Evolutionary conservation across 2,329 filamentous ascomycete genomes (phyloP).

Genomic region (Furcasterigmium furcatum): DNA sequence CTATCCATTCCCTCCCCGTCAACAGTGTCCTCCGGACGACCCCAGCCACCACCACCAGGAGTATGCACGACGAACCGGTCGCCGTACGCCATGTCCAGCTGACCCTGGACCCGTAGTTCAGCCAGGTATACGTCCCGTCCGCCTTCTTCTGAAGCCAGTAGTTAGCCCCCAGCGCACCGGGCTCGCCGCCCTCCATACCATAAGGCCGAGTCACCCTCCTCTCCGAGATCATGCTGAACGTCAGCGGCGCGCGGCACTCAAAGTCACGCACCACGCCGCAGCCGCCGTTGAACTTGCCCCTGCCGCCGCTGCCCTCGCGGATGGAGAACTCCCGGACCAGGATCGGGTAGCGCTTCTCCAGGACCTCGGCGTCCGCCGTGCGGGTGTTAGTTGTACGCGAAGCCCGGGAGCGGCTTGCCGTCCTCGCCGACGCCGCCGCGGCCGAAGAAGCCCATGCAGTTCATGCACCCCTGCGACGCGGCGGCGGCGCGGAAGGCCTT

Average conservation of each 20-base stretch:
- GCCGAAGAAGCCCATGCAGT: slow-evolving; percentile 26
- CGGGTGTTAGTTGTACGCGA: slow-evolving; percentile 31
- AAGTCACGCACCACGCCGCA: not conserved
- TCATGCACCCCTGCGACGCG: slow-evolving; percentile 42
- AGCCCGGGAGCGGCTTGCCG: slow-evolving; percentile 17
- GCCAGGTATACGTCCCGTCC: not conserved
- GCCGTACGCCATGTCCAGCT: not conserved
- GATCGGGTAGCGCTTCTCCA: slow-evolving; percentile 28
- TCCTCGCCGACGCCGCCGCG: slow-evolving; percentile 28
- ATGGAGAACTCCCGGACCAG: slow-evolving; percentile 25
- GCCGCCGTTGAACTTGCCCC: not conserved
- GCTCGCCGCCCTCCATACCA: slow-evolving; percentile 1
- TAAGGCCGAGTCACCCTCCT: not conserved
- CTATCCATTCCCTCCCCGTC: too few relatives aligned
- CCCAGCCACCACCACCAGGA: not conserved
- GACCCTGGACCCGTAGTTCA: not conserved
- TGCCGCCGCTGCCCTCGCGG: slow-evolving; percentile 11
- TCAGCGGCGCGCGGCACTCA: not conserved
- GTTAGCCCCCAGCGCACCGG: too few relatives aligned
- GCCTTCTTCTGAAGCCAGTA: not conserved
- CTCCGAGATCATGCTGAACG: not conserved
- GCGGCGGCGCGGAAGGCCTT: slow-evolving; percentile 77
- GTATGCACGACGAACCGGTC: not conserved
- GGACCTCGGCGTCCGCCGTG: slow-evolving; percentile 29
- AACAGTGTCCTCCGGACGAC: slow-evolving; percentile 1